Evolutionary conservation across 768 basidiomycete species (phyloP), one percentile per base, ranked within the genome.

Genomic region (Atractiella rhizophila): DNA sequence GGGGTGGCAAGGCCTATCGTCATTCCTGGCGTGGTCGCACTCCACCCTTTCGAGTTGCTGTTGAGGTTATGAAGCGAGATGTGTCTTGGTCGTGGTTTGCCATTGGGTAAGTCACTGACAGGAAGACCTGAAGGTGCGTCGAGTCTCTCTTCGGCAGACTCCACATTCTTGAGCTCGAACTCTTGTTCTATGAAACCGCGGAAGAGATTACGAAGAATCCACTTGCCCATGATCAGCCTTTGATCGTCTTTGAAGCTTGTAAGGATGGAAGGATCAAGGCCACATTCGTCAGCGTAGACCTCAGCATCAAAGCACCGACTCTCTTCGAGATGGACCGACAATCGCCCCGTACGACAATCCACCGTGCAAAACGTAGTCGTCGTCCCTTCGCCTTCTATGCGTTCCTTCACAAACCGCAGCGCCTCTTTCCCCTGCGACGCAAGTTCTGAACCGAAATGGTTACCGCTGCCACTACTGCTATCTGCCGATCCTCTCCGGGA

Each of bases 331-430:
- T 91, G 81, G 4, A 96, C 70, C 2, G 77, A 74, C 45, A 98
- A 63, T 19, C 81, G 69, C 6, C 88, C 88, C 7, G 75, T 73
- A 57, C 79, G 76, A 4, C 85, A 88, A 58, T 94, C 88, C 21
- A 79, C 74, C 13, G 67, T 68, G 28, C 78, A 76, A 88, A 88
- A 98, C 11, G 73, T 62, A 8, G 80, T 45, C 25, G 51, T 71
- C 23, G 79, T 74, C 0, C 78, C 81, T 56, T 96, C 83, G 23
- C 88, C 86, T 54, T 98, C 91, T n/a, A 96, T 78, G 28, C 79
- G 64, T 53, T 82, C 81, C 43, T 75, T 66, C 16, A 94, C 81
- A 30, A 70, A 67, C 57, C 94, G 88, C 38, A 98, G 61, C 4
- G 76, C 73, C 52, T 88, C 85, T 21, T 51, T 48, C 33, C 32